Evolutionary conservation across 2,329 filamentous ascomycete species (phyloP).

Genomic region (Colletotrichum abscissum): DNA sequence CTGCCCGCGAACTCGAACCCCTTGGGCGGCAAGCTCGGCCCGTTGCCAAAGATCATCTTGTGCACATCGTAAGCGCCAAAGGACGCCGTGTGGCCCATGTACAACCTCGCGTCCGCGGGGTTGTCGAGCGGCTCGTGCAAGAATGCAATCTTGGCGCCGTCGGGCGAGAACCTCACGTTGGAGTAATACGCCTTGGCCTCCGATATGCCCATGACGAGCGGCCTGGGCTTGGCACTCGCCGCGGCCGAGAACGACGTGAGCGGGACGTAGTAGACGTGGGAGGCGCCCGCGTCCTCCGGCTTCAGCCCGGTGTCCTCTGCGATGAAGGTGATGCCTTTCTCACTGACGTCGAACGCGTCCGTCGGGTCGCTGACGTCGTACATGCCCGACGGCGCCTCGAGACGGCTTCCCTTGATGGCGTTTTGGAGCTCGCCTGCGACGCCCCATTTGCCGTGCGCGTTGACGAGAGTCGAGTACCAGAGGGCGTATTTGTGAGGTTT

Average conservation of each 20-base stretch:
- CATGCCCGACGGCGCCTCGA: slow-evolving; percentile 46
- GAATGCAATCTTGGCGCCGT: slow-evolving; percentile 50
- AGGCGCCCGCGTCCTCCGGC: slow-evolving; percentile 14
- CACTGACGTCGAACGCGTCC: slow-evolving; percentile 46
- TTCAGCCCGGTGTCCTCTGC: slow-evolving; percentile 37
- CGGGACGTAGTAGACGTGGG: slow-evolving; percentile 46
- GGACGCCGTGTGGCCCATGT: slow-evolving; percentile 44
- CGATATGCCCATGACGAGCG: slow-evolving; percentile 38
- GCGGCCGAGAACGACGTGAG: slow-evolving; percentile 45
- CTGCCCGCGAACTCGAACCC: slow-evolving; percentile 49
- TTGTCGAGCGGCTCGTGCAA: slow-evolving; percentile 41
- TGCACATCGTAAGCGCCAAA: slow-evolving; percentile 44
- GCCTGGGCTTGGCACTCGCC: slow-evolving; percentile 37
- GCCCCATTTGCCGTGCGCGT: slow-evolving; percentile 44
- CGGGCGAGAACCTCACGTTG: slow-evolving; percentile 50
- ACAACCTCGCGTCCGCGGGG: slow-evolving; percentile 43
- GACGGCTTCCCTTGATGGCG: slow-evolving; percentile 42
- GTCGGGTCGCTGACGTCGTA: slow-evolving; percentile 39
- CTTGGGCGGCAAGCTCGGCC: slow-evolving; percentile 43
- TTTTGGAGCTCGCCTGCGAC: slow-evolving; percentile 46
- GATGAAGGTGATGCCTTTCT: slow-evolving; percentile 48
- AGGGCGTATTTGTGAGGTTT: slow-evolving; percentile 47
- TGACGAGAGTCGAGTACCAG: slow-evolving; percentile 51
- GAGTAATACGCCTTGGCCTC: slow-evolving; percentile 25
- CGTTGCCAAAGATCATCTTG: slow-evolving; percentile 40